Base-by-base conservation (phyloP, 1,139 yeast genomes). In the Scheffersomyces quercinus region DNA sequence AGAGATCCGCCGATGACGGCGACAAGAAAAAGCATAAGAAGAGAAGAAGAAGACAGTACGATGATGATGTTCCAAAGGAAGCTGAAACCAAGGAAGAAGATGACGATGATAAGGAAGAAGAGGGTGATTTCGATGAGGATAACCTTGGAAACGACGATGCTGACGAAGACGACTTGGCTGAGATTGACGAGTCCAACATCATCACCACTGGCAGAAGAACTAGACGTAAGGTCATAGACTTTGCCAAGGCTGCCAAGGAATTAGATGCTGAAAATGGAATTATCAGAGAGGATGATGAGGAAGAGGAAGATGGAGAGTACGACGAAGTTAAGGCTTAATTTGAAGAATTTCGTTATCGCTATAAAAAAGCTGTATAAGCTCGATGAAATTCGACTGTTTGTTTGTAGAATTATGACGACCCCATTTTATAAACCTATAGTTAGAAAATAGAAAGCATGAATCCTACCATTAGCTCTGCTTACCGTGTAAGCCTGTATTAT, bases 181-280 rank as follows among this genome's bases (percentile, higher is more conserved):
- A 88, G 64, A 88, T 91, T 55, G 97, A 90, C 60, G 76, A 85
- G 35, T 72, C 91, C 38, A 91, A 91, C 65, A 90, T 90, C 60
- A 88, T 90, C 50, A 75, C 86, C 24, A 73, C 83, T 26, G 96
- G 96, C 11, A 80, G 96, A 66, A 86, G 98, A 72, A 89, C 97
- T 10, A 81, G 97, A 55, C 96, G 97, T 15, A 87, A 85, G 62
- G 86, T 85, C 29, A 85, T 91, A 56, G 97, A 91, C 66, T 91
- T 86, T 65, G 77, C 82, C 49, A 85, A 88, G 65, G 91, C 95
- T n/a, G 88, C 90, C 28, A 87, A 81, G 51, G 79, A 87, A 58
- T 68, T 88, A 58, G 83, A 79, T 43, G 64, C 70, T 43, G 85
- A 79, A 49, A 63, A 64, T n/a, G 73, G 65, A 5, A 63, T 56